Evolutionary conservation across 179 eudicot species (phyloP).

Genomic region (Dionaea muscipula): DNA sequence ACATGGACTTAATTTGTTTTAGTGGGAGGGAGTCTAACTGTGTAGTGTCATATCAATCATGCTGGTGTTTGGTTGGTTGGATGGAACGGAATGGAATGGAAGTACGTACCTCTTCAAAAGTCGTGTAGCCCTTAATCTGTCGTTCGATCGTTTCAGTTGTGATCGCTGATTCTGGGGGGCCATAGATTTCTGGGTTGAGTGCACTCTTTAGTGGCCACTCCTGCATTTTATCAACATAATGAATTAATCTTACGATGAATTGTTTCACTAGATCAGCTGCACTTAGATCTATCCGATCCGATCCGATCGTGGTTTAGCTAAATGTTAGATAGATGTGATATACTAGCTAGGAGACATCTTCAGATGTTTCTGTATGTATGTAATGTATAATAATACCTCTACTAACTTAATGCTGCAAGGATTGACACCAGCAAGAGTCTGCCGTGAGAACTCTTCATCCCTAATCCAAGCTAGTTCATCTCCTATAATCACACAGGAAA

Average conservation of each 20-base stretch:
- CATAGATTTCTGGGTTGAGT: conserved; percentile 27
- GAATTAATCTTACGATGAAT: too few relatives aligned
- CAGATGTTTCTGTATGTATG: too few relatives aligned
- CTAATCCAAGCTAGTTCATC: conserved; percentile 33
- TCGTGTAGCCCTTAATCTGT: conserved; percentile 15
- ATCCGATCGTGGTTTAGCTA: too few relatives aligned
- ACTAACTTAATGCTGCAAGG: conserved; percentile 27
- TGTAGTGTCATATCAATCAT: too few relatives aligned
- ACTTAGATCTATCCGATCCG: too few relatives aligned
- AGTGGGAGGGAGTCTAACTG: neutral
- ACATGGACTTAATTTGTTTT: neutral
- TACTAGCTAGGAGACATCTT: too few relatives aligned
- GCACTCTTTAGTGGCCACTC: conserved; percentile 34
- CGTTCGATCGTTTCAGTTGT: conserved; percentile 19
- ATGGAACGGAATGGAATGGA: neutral
- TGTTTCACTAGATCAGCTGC: too few relatives aligned
- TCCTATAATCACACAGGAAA: conserved; percentile 16
- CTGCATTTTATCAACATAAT: too few relatives aligned
- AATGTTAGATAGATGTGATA: too few relatives aligned
- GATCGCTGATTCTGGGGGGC: conserved; percentile 29
- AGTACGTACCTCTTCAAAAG: conserved; percentile 20
- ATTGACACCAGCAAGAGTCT: conserved; percentile 39
- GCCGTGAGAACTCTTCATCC: conserved; percentile 32
- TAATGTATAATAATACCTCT: too few relatives aligned
- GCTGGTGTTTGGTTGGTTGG: too few relatives aligned